Evolutionary conservation across 139 green algal species (phyloP), one percentile per base, ranked within the genome.

Genomic region (Closterium sp.): DNA sequence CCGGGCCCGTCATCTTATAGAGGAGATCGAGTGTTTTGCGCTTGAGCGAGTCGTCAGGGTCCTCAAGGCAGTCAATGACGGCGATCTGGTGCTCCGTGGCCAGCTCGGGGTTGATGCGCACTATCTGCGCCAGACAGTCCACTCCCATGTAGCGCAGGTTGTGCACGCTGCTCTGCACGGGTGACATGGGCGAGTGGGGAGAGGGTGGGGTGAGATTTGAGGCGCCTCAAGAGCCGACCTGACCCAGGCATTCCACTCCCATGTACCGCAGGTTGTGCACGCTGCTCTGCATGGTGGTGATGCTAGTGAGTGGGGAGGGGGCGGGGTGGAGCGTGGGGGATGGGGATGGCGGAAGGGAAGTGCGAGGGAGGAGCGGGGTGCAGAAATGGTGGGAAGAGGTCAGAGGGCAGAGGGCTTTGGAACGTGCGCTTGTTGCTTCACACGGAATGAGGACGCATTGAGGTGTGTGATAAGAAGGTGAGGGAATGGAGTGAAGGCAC

Each of bases 11-110:
- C 98, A 99, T 99, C 90, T 97, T 97, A 88, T 97, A 98, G 88
- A 99, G 96, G 92, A 99, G 97, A 91, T 99, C 95, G 94, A 99
- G 96, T 5, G 98, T 99, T 92, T 98, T 98, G 86, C 97, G 95
- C 95, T 98, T 97, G 0, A 99, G 95, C 4, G 97, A 98, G 32
- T 98, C 98, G 94, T 99, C 98, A 2, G 96, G 95, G 91, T 98
- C 97, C 91, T 99, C 97, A 73, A 99, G 95, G 95, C 98, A 99
- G 93, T 99, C 98, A 70, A 99, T 98, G 19, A 99, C 97, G 0
- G 98, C 97, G 73, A 99, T 94, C 96, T 99, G 97, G 93, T 99
- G 96, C 94, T 97, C 96, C 30, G 92, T 89, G 0, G 95, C 97
- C 88, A 97, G 96, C 32, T 97, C 96, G 91, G 96, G 90, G 91